Conservation (phyloP, 2,329 filamentous ascomycete species). For the Aspergillus thermomutatus region DNA sequence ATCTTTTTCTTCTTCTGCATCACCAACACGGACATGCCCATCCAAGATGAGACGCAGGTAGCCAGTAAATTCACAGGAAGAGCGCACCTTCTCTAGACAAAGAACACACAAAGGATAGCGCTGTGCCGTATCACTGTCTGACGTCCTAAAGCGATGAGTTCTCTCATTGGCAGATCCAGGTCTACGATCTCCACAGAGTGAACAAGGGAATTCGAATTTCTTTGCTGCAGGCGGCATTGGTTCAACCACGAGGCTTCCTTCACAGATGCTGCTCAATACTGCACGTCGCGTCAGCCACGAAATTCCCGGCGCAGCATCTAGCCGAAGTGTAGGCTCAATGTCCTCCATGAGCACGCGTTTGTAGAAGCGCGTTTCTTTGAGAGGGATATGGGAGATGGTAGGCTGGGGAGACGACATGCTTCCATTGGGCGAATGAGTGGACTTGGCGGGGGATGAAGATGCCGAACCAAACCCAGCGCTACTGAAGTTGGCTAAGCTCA, state of each 20-base stretch:
- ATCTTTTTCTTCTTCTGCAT: conserved; percentile 76
- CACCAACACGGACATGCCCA: conserved; percentile 82
- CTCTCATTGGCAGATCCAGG: conserved; percentile 69
- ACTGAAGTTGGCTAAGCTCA: conserved; percentile 49
- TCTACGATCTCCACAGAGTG: conserved; percentile 81
- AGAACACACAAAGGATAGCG: conserved; percentile 87
- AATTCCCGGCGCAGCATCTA: conserved; percentile 84
- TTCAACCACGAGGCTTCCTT: conserved; percentile 85
- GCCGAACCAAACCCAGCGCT: conserved; percentile 53
- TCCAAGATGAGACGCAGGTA: conserved; percentile 90
- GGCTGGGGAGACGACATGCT: conserved; percentile 41
- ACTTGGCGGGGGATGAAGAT: conserved; percentile 56
- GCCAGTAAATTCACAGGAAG: conserved; percentile 87
- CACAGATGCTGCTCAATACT: conserved; percentile 76
- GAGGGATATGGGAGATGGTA: conserved; percentile 46
- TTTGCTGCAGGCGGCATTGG: conserved; percentile 64
- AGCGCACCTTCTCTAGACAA: conserved; percentile 77
- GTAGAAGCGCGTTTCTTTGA: conserved; percentile 93
- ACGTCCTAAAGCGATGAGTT: conserved; percentile 83
- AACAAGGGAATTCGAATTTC: conserved; percentile 64
- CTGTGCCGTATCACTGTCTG: conserved; percentile 80
- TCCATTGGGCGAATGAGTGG: conserved; percentile 53
- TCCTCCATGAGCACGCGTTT: conserved; percentile 86
- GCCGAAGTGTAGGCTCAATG: conserved; percentile 85
- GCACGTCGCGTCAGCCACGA: conserved; percentile 90